Evolutionary conservation across 225 moss, liverwort and hornwort species (phyloP), one percentile per base, ranked within the genome.

Genomic region (Rhytidiadelphus loreus): DNA sequence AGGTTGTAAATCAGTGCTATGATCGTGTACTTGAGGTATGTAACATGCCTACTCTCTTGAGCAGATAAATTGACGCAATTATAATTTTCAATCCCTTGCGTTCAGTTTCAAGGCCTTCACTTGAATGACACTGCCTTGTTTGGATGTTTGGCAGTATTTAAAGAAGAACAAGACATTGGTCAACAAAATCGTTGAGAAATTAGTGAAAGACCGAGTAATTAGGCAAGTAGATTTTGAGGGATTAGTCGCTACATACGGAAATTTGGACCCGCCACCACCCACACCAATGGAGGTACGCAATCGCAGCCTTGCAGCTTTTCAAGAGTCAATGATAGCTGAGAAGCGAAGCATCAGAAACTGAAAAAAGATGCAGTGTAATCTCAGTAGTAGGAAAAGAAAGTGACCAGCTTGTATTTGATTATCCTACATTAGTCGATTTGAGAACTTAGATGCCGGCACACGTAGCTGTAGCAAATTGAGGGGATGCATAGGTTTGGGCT

Each of bases 1-100:
- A 97, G 93, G 92, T 98, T 76, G 84, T 98, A 70, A 95, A 96
- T 90, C 94, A 93, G 90, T 98, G 97, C 92, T 98, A 98, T 66
- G 88, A 93, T 77, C 94, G 95, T 84, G 98, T 94, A 82, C 91
- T 96, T 50, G 93, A 96, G 96, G 98, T 97, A 56, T 74, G 89
- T 69, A 37, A 35, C 64, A 32, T 59, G 65, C 57, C 55, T 68
- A 30, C 62, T 68, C 82, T 43, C 73, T 33, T 82, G 77, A 88
- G 88, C 61, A 53, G 56, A 53, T 53, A 29, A 82, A 53, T 66
- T 50, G 57, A 75, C 77, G 58, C 55, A 89, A 82, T 60, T 81
- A 24, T 77, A 60, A 37, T 68, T 55, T 33, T 16, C 60, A 52
- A 55, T 62, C 52, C 59, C 62, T 85, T 85, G 24, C 64, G 59